Evolutionary conservation across 352 stramenopile species (phyloP).

Genomic region (Saprolegnia parasitica): DNA sequence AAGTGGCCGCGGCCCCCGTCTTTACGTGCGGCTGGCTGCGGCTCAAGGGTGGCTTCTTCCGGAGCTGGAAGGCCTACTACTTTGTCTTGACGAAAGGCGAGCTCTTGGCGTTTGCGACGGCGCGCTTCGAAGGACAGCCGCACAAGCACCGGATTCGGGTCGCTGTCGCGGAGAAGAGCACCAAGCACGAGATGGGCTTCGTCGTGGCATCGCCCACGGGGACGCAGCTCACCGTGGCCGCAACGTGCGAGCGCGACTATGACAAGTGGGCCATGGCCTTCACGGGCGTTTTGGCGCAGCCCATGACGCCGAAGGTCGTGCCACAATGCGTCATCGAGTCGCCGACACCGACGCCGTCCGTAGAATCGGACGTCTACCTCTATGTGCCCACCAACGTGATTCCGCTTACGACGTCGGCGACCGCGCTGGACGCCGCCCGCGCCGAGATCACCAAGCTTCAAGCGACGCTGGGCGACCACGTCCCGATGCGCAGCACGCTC

Average conservation of each 20-base stretch:
- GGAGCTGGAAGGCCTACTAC: constrained; percentile 25
- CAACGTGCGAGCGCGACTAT: constrained; percentile 11
- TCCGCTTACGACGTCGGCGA: neutral
- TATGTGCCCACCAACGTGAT: constrained; percentile 24
- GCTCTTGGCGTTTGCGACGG: constrained; percentile 27
- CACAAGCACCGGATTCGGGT: constrained; percentile 20
- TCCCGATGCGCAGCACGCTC: constrained; percentile 31
- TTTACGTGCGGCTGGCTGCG: constrained; percentile 21
- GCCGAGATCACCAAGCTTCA: constrained; percentile 27
- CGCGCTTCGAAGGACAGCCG: constrained; percentile 21
- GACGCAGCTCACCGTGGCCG: constrained; percentile 7
- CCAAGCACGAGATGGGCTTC: constrained; percentile 19
- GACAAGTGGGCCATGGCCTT: constrained; percentile 18
- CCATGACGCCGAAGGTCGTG: neutral
- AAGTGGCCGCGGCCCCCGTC: neutral
- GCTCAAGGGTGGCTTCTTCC: constrained; percentile 25
- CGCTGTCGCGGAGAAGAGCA: constrained; percentile 7
- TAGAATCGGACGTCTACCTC: constrained; percentile 15
- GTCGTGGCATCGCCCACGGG: constrained; percentile 19
- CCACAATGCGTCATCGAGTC: neutral
- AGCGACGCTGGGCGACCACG: constrained; percentile 20
- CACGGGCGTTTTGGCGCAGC: neutral
- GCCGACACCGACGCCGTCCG: neutral
- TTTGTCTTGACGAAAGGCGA: constrained; percentile 21
- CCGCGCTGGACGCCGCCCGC: constrained; percentile 2